Conservation (phyloP, 805 yeast species). For the Blastobotrys muscicola region DNA sequence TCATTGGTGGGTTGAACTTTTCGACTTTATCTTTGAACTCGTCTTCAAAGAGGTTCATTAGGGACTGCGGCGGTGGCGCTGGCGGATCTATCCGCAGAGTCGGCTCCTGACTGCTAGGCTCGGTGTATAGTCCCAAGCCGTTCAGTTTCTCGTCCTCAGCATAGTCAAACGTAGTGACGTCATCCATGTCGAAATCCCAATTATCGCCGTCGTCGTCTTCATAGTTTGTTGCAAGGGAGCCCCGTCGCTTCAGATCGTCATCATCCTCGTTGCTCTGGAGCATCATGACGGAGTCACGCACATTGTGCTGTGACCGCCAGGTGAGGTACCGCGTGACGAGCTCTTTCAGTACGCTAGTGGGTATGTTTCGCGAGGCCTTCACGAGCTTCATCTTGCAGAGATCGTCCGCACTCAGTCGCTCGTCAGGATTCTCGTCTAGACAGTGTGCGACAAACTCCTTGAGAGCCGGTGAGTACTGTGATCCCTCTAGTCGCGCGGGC, state of each 20-base stretch:
- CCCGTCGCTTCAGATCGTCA: conserved; percentile 3
- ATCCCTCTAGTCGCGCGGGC: conserved; percentile 91
- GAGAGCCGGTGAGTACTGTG: conserved; percentile 62
- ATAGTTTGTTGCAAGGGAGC: background rate
- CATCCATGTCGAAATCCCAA: conserved; percentile 79
- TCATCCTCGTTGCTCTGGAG: conserved; percentile 21
- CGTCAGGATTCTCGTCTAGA: conserved; percentile 86
- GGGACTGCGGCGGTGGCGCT: conserved; percentile 45
- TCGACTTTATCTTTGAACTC: conserved; percentile 22
- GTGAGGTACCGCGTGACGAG: conserved; percentile 43
- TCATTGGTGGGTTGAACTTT: conserved; percentile 10
- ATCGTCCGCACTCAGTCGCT: conserved; percentile 81
- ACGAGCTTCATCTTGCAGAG: conserved; percentile 67
- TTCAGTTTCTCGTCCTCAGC: background rate
- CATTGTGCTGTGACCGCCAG: conserved; percentile 54
- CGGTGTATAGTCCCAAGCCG: background rate
- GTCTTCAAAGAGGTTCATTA: conserved; percentile 61
- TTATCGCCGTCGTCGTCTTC: conserved; percentile 24
- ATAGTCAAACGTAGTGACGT: conserved; percentile 2
- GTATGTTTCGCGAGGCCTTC: conserved; percentile 46
- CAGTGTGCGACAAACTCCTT: conserved; percentile 89
- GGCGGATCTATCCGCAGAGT: background rate
- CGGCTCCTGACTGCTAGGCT: background rate
- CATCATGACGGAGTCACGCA: conserved; percentile 29
- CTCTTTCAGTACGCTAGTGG: conserved; percentile 59